Evolutionary conservation across 768 basidiomycete genomes (phyloP).

Genomic region (Podaxis carcinomalis): DNA sequence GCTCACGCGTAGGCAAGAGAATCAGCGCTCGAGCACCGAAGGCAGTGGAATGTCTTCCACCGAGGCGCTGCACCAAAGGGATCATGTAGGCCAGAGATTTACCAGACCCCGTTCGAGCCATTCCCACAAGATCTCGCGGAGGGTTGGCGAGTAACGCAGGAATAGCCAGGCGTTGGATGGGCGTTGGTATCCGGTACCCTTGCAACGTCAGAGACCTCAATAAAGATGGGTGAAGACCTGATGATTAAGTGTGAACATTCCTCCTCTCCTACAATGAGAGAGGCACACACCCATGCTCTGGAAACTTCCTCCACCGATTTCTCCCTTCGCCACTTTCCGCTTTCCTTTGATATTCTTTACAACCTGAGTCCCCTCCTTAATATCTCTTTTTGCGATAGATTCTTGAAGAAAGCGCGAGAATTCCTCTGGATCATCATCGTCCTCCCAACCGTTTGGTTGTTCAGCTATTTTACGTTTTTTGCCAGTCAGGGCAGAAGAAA

Average conservation of each 20-base stretch:
- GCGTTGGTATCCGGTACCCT: constrained; percentile 92
- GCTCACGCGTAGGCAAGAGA: constrained; percentile 87
- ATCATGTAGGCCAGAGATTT: constrained; percentile 96
- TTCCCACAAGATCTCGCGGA: constrained; percentile 91
- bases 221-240: constrained; percentile 80
- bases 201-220: constrained; percentile 85
- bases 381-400: constrained; percentile 67
- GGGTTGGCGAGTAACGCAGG: constrained; percentile 81
- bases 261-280: not conserved
- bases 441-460: constrained; percentile 18
- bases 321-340: constrained; percentile 63
- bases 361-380: constrained; percentile 70
- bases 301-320: constrained; percentile 91
- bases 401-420: constrained; percentile 62
- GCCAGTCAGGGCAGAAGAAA: constrained; percentile 56
- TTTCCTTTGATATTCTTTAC: constrained; percentile 78
- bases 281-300: constrained; percentile 86
- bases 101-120: constrained; percentile 98
- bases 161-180: constrained; percentile 89
- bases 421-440: constrained; percentile 53
- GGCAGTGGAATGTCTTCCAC: constrained; percentile 70
- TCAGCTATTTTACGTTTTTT: constrained; percentile 31
- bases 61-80: constrained; percentile 83
- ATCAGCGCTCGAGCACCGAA: constrained; percentile 88
- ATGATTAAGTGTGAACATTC: not conserved